Evolutionary conservation across 306 rosid genomes (phyloP).

Genomic region (Prunus davidiana): DNA sequence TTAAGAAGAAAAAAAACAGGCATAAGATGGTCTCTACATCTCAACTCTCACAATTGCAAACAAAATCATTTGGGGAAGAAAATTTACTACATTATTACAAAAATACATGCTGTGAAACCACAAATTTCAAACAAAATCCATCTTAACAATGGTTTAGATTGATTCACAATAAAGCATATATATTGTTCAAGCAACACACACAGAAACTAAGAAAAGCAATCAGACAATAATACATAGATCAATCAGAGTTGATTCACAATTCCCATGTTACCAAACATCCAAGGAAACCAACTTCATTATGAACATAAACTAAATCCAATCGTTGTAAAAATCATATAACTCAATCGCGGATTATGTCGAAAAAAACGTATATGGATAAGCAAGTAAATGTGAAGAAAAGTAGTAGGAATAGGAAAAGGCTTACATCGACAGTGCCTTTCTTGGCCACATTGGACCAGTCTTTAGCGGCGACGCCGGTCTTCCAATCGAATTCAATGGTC

Average conservation of each 20-base stretch:
- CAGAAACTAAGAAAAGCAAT: no score
- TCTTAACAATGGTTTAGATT: neutral
- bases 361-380: neutral
- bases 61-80: neutral
- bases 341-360: no score
- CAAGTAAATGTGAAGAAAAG: neutral
- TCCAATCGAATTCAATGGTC: constrained; percentile 88
- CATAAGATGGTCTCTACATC: neutral
- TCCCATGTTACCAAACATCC: neutral
- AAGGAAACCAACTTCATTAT: neutral
- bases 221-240: no score
- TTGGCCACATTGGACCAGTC: constrained; percentile 96
- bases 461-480: constrained; percentile 86
- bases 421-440: constrained; percentile 88
- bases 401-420: constrained; percentile 13
- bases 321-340: neutral
- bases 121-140: neutral
- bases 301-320: neutral
- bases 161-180: neutral
- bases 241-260: neutral
- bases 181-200: neutral
- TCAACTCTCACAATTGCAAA: neutral
- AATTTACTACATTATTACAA: no score
- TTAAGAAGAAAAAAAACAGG: constrained; percentile 6
- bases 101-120: neutral